phyloP scores from a whole-genome alignment of 1,139 yeast species.

The Pichia sp. region DNA sequence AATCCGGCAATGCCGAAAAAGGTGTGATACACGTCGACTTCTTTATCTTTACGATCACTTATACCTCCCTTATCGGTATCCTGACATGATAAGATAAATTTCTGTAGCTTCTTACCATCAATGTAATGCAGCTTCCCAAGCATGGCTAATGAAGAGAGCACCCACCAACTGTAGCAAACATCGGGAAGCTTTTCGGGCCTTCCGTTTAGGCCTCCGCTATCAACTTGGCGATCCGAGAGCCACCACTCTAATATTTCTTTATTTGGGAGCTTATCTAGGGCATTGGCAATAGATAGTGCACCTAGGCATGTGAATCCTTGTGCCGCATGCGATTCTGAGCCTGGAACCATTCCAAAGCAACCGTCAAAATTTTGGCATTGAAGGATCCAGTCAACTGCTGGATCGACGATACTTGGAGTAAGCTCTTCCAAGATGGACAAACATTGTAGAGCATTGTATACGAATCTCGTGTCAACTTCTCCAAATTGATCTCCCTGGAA shows the following conservation, averaged over 20 bases:
- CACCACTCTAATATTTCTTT: slow-evolving; percentile 63
- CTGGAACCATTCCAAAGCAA: slow-evolving; percentile 90
- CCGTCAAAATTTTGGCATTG: slow-evolving; percentile 90
- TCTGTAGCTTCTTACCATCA: slow-evolving; percentile 52
- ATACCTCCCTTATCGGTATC: slow-evolving; percentile 81
- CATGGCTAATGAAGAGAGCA: slow-evolving; percentile 70
- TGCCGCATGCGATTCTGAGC: slow-evolving; percentile 93
- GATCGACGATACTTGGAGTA: slow-evolving; percentile 54
- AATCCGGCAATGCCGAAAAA: slow-evolving; percentile 86
- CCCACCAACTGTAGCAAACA: slow-evolving; percentile 99
- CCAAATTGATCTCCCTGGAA: slow-evolving; percentile 90
- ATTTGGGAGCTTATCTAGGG: slow-evolving; percentile 49
- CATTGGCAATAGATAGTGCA: slow-evolving; percentile 63
- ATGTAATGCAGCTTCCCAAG: slow-evolving; percentile 71
- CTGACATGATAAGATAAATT: slow-evolving; percentile 72
- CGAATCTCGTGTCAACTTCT: slow-evolving; percentile 87
- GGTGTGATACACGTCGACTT: slow-evolving; percentile 90
- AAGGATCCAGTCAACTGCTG: slow-evolving; percentile 62
- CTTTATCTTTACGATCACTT: slow-evolving; percentile 86
- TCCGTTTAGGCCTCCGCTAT: slow-evolving; percentile 90
- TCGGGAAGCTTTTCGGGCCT: slow-evolving; percentile 96
- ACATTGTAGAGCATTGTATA: slow-evolving; percentile 74
- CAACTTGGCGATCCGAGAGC: slow-evolving; percentile 90
- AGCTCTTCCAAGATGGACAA: slow-evolving; percentile 65
- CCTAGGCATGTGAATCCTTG: slow-evolving; percentile 88